phyloP scores from a whole-genome alignment of 2,329 filamentous ascomycete genomes.

The Pseudofabraea citricarpa region DNA sequence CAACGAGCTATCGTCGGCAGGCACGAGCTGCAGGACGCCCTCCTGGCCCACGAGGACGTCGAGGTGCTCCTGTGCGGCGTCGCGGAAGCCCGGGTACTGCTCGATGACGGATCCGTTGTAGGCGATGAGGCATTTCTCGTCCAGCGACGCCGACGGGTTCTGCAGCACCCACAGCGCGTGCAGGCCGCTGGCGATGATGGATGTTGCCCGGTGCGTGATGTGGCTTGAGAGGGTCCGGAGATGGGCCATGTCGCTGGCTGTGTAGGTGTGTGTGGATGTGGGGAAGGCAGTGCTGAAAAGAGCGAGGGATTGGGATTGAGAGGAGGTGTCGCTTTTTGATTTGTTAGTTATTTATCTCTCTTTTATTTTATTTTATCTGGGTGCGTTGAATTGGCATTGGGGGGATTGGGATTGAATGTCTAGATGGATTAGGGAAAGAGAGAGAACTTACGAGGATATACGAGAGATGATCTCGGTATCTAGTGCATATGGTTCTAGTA shows the following conservation, averaged over 20 bases:
- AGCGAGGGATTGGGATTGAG: slow-evolving; percentile 33
- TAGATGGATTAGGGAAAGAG: too few species aligned
- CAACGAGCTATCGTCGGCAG: slow-evolving; percentile 69
- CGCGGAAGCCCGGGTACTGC: slow-evolving; percentile 66
- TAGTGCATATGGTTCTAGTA: slow-evolving; percentile 50
- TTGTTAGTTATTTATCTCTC: not conserved
- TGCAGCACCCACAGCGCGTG: slow-evolving; percentile 56
- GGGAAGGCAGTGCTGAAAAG: slow-evolving; percentile 48
- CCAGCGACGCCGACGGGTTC: slow-evolving; percentile 34
- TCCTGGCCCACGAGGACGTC: slow-evolving; percentile 47
- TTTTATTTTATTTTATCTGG: too few species aligned
- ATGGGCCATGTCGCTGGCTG: slow-evolving; percentile 41
- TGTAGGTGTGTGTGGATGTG: slow-evolving; percentile 37
- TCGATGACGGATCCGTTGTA: slow-evolving; percentile 79
- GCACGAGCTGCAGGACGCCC: slow-evolving; percentile 55
- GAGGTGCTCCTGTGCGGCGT: slow-evolving; percentile 57
- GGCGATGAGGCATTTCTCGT: slow-evolving; percentile 55
- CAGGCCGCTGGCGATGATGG: slow-evolving; percentile 53
- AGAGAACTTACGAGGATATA: slow-evolving; percentile 43
- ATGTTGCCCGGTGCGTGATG: slow-evolving; percentile 53
- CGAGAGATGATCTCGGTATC: slow-evolving; percentile 55
- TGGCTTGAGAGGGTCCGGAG: slow-evolving; percentile 49
- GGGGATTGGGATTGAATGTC: too few species aligned
- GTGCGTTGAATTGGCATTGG: too few species aligned
- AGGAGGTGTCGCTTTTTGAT: slow-evolving; percentile 38